Evolutionary conservation across 768 basidiomycete species (phyloP).

Genomic region (Porphyrellus cyaneotinctus): DNA sequence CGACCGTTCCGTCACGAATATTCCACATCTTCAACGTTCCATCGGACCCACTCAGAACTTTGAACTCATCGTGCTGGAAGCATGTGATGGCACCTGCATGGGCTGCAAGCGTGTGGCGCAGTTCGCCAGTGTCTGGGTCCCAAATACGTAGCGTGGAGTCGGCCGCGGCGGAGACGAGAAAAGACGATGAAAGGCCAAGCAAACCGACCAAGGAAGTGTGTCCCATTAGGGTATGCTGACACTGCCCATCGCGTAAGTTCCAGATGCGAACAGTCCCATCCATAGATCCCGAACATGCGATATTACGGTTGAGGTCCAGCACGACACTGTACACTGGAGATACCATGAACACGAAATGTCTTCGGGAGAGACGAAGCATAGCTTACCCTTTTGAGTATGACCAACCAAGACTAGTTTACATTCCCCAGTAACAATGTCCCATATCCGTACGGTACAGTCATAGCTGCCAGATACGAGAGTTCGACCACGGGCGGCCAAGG

Average conservation of each 20-base stretch:
- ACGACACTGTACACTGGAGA: slow-evolving; percentile 89
- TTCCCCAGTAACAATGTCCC: slow-evolving; percentile 84
- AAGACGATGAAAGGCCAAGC: slow-evolving; percentile 82
- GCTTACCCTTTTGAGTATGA: slow-evolving; percentile 82
- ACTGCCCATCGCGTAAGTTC: slow-evolving; percentile 80
- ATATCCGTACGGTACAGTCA: slow-evolving; percentile 91
- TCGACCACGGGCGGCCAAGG: slow-evolving; percentile 85
- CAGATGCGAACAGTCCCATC: slow-evolving; percentile 96
- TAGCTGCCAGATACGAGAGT: slow-evolving; percentile 95
- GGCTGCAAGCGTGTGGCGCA: slow-evolving; percentile 78
- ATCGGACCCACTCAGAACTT: slow-evolving; percentile 92
- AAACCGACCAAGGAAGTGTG: slow-evolving; percentile 95
- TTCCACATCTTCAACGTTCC: slow-evolving; percentile 99
- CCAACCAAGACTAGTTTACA: slow-evolving; percentile 80
- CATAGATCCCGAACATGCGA: slow-evolving; percentile 97
- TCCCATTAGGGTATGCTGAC: slow-evolving; percentile 76
- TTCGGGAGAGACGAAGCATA: slow-evolving; percentile 24
- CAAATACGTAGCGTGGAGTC: slow-evolving; percentile 94
- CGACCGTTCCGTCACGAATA: slow-evolving; percentile 77
- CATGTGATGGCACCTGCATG: slow-evolving; percentile 99
- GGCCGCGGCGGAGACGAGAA: slow-evolving; percentile 93
- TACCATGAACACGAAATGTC: slow-evolving; percentile 6
- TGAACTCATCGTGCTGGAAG: slow-evolving; percentile 98
- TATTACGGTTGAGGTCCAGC: slow-evolving; percentile 77
- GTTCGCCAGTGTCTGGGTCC: slow-evolving; percentile 82